Base-by-base conservation (phyloP, 2,329 filamentous ascomycete genomes). In the Colletotrichum sidae region DNA sequence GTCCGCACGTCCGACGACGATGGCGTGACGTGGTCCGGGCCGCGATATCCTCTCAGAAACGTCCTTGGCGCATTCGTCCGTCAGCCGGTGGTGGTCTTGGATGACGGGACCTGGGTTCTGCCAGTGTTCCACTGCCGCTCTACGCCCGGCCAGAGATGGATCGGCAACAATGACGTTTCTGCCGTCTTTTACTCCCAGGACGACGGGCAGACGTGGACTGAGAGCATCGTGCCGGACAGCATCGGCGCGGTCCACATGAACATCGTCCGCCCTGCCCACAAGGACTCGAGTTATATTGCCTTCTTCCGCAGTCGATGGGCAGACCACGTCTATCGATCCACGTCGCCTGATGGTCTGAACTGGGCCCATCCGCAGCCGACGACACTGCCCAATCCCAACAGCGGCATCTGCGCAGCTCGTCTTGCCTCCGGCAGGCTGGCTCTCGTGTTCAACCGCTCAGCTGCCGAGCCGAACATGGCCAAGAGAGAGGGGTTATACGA, bases 301-400 rank as follows among this genome's bases (percentile, higher is more conserved):
- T 73, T 82, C 25, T 82, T 74, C 67, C 76, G 80, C 33, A 82
- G 80, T 39, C 74, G 80, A 2, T 82, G 80, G 80, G 80, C 80
- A 13, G 80, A 82, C 53, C 74, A 74, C 6, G 64, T 82, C 7
- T 82, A 82, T 65, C 70, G 75, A 0, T 80, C 80, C 0, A 78
- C 74, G 0, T 83, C 80, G 1, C 9, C 59, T 0, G 73, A 81
- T 55, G 77, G 80, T 0, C 65, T 82, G 3, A 68, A 74, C 39
- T 83, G 80, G 81, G 71, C 70, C 5, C 57, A 69, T 8, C 78
- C 79, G 0, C 65, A 70, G 8, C 67, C 77, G 2, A 81, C 74
- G 0, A 37, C 39, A 1, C 72, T 82, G 0, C 79, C 80, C 1
- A 83, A 83, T 44, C 80, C 80, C 2, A 82, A 82, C 60, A 76